Conservation (phyloP, 2,329 filamentous ascomycete species). For the Pestalotiopsis sp. region DNA sequence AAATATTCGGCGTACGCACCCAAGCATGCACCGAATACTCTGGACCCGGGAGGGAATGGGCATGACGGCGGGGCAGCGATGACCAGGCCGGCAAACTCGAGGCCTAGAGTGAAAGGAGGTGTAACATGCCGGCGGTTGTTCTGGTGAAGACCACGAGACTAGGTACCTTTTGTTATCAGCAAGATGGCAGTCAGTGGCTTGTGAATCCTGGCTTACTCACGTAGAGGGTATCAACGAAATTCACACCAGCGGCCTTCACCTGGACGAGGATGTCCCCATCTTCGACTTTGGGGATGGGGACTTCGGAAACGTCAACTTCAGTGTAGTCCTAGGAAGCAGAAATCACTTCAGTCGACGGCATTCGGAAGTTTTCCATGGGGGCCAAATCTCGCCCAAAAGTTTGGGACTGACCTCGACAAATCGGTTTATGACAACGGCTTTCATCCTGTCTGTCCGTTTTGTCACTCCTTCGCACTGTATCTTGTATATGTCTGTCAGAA, state of each 20-base stretch:
- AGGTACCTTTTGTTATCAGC: background rate
- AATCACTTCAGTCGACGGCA: background rate
- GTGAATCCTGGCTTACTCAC: conserved; percentile 24
- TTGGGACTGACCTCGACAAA: conserved; percentile 25
- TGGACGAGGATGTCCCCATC: conserved; percentile 44
- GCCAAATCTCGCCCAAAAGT: background rate
- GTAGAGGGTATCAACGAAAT: conserved; percentile 65
- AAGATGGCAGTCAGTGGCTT: no score
- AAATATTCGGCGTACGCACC: conserved; percentile 59
- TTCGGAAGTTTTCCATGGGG: background rate
- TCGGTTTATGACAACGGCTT: conserved; percentile 29
- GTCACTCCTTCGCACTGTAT: background rate
- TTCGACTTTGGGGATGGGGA: conserved; percentile 35
- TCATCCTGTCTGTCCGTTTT: conserved; percentile 25
- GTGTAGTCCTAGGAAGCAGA: conserved; percentile 19
- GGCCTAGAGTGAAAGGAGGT: conserved; percentile 61
- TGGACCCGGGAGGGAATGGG: conserved; percentile 46
- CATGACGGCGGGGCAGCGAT: conserved; percentile 37
- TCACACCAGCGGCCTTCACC: conserved; percentile 59
- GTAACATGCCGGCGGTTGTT: conserved; percentile 59
- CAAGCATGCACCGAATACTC: conserved; percentile 54
- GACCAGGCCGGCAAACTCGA: conserved; percentile 63
- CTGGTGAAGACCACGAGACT: conserved; percentile 60
- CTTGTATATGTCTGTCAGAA: background rate
- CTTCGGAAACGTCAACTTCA: conserved; percentile 34